Conservation (phyloP, 140 eudicot species). For the Erigeron philadelphicus region DNA sequence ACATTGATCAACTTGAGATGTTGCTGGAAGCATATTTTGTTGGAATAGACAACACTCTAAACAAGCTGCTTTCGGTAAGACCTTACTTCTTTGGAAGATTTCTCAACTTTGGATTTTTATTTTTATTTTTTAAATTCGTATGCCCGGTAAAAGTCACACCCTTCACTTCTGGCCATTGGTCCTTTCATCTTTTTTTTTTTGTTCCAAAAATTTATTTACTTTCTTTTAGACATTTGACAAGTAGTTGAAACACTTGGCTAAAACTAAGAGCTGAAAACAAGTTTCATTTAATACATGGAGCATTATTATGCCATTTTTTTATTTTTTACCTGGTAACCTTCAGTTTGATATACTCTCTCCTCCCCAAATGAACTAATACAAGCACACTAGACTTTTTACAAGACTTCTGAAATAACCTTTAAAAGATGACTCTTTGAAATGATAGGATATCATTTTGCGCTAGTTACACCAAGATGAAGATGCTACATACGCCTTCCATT, state of each 20-base stretch:
- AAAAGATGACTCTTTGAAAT: too few relatives aligned
- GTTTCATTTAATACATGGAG: neutral
- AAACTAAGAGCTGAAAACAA: neutral
- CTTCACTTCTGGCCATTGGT: neutral
- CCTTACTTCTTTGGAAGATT: neutral
- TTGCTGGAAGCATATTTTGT: constrained; percentile 94
- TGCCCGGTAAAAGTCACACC: neutral
- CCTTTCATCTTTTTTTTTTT: neutral
- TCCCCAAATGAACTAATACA: neutral
- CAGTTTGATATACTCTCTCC: neutral
- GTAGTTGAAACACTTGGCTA: neutral
- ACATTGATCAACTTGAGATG: constrained; percentile 97
- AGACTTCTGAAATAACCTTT: neutral
- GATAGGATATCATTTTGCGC: too few relatives aligned
- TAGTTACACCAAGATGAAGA: too few relatives aligned
- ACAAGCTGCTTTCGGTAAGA: constrained; percentile 84
- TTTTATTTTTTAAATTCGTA: neutral
- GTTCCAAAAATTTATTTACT: too few relatives aligned
- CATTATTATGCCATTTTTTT: neutral
- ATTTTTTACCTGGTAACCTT: neutral
- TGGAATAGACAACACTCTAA: constrained; percentile 71
- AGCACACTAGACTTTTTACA: neutral
- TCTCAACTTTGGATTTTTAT: neutral
- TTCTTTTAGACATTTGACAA: neutral
- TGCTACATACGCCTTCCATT: too few relatives aligned